Base-by-base conservation (phyloP, 305 asterid genomes). In the Fraxinus albicans region DNA sequence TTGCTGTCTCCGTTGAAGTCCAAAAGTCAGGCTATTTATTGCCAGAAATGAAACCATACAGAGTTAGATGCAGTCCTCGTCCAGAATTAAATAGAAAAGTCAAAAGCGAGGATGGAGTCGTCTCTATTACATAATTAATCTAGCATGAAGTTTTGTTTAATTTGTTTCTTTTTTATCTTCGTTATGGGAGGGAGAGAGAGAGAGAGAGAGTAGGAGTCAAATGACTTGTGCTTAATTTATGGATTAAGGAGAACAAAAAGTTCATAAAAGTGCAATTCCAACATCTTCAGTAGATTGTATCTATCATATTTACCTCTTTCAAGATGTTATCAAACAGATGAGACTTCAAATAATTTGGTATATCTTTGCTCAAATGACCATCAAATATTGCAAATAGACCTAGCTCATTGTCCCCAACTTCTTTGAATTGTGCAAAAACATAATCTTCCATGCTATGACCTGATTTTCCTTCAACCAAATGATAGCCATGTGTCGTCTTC, bases 341-440 rank as follows among this genome's bases (percentile, higher is more conserved):
- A 79, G 95, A 89, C 78, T 90, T 92, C 84, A 96, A 89, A 83
- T 93, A 96, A 35, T 86, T 88, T 15, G 98, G 98, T 42, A 96
- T 77, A 67, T 93, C 97, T 0, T 86, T 96, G 87, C 98, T 93
- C n/a, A 91, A 82, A 87, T 96, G 99, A 50, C 99, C 99, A 58
- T 96, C 99, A 42, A 91, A 96, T 69, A 96, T 90, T 2, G 98
- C 99, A 77, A 96, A 96, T 13, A 94, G 83, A n/a, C 99, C 99
- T 12, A 96, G 92, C 35, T 96, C 97, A 6, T 93, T 89, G 81
- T 91, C 95, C 0, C 74, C 94, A 8, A 93, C 92, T 87, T 92
- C 87, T 83, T 91, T 94, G 72, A 92, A 94, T 58, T 96, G 93
- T 8, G 99, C 99, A 40, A 94, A 93, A 80, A 91, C 93, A 60